A percentile compares a stretch with the other conserved stretches of the same genome.
These are phyloP conservation scores for Pulveroboletus ravenelii DNA, from an alignment of 768 basidiomycete species.

Conservation along the genomic window DNA sequence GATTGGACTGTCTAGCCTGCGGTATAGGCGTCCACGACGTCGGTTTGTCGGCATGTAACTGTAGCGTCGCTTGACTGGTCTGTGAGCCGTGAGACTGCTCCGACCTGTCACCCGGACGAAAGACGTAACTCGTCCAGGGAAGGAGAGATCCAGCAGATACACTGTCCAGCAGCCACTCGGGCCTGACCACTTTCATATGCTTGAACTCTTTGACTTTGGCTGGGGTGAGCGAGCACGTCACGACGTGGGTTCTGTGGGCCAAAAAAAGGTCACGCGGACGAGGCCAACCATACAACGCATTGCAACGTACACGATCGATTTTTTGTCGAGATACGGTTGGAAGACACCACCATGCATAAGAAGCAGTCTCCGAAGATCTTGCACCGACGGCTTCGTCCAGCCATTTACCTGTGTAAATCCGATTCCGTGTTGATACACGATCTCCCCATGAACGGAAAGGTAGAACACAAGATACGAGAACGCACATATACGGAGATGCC, in stretches of 20 bases:
- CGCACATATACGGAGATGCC: slow-evolving; percentile 81
- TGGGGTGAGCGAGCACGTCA: slow-evolving; percentile 87
- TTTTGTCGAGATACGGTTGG: slow-evolving; percentile 79
- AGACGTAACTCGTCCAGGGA: slow-evolving; percentile 77
- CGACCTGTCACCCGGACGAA: slow-evolving; percentile 42
- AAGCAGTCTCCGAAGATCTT: slow-evolving; percentile 77
- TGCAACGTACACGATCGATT: slow-evolving; percentile 58
- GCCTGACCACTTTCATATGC: slow-evolving; percentile 83
- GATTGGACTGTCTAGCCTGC: background rate
- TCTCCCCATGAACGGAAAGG: background rate
- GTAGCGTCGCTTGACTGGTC: slow-evolving; percentile 17
- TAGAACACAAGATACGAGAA: slow-evolving; percentile 2
- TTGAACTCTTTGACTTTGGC: slow-evolving; percentile 86
- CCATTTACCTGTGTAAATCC: slow-evolving; percentile 69
- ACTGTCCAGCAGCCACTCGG: slow-evolving; percentile 86
- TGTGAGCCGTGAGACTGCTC: slow-evolving; percentile 47
- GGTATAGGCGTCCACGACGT: background rate
- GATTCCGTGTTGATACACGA: background rate
- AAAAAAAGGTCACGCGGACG: background rate
- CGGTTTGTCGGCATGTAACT: slow-evolving; percentile 3
- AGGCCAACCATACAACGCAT: background rate
- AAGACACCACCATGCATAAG: slow-evolving; percentile 79
- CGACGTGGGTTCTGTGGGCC: slow-evolving; percentile 70
- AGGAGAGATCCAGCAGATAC: slow-evolving; percentile 60
- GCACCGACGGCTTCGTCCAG: slow-evolving; percentile 80